Evolutionary conservation across 306 rosid species (phyloP).

Genomic region (Vigna angularis): DNA sequence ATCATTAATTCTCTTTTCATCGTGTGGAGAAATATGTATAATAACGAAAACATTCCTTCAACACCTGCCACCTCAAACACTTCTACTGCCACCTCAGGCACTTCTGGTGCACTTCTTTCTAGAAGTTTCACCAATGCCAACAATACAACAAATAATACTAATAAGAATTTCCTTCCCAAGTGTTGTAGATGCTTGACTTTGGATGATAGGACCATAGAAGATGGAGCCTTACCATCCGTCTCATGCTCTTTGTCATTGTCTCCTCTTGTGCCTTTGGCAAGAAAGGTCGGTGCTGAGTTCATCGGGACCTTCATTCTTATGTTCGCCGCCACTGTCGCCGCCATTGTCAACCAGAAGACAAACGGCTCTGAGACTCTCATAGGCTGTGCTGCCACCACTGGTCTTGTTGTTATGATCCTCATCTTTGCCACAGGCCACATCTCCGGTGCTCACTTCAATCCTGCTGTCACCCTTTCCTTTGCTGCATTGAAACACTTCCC

Average conservation of each 20-base stretch:
- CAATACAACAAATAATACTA: conserved; percentile 24
- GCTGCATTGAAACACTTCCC: conserved; percentile 93
- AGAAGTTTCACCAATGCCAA: conserved; percentile 49
- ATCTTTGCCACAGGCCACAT: conserved; percentile 86
- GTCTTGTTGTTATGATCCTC: conserved; percentile 84
- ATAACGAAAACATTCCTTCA: conserved; percentile 63
- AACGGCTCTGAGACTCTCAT: conserved; percentile 65
- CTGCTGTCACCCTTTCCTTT: conserved; percentile 81
- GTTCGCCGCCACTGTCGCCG: conserved; percentile 74
- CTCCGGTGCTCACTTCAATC: conserved; percentile 95
- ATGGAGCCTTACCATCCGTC: conserved; percentile 63
- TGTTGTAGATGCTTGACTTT: conserved; percentile 62
- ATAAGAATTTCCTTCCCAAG: conserved; percentile 57
- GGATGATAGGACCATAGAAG: conserved; percentile 69
- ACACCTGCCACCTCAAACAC: conserved; percentile 10
- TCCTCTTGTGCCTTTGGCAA: conserved; percentile 63
- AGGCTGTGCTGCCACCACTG: conserved; percentile 76
- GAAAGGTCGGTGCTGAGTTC: conserved; percentile 95
- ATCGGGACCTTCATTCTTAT: conserved; percentile 77
- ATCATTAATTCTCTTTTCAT: no score
- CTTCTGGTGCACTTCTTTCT: conserved; percentile 78
- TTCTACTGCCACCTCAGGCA: conserved; percentile 67
- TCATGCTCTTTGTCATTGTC: conserved; percentile 70
- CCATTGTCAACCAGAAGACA: conserved; percentile 83
- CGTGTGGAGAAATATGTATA: neutral